These are phyloP conservation scores for Borealophlyctis nickersoniae DNA, from an alignment of 192 early-diverging fungal genomes.

Conservation along the genomic window DNA sequence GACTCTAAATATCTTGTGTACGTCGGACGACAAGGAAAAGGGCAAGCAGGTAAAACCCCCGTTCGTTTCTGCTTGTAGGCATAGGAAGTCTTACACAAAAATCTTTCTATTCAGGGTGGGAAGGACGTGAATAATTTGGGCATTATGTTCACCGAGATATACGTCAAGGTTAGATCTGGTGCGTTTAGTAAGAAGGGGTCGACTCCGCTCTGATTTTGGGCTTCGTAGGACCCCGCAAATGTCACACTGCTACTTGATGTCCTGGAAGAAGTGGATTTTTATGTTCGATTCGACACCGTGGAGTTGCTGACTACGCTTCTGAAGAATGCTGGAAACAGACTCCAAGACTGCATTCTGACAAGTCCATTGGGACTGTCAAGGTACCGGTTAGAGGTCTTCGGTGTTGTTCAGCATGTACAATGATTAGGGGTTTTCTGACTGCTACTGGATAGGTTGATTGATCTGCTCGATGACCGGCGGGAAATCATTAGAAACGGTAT, in stretches of 20 bases:
- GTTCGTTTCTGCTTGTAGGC: neutral
- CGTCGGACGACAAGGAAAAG: too few species aligned
- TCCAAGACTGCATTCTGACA: conserved; percentile 85
- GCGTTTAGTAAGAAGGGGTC: neutral
- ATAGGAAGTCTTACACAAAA: neutral
- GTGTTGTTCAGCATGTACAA: too few species aligned
- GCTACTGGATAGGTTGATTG: conserved; percentile 85
- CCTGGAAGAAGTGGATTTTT: conserved; percentile 89
- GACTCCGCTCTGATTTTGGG: neutral
- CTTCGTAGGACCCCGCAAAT: conserved; percentile 47
- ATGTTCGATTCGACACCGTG: conserved; percentile 87
- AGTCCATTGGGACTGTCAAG: conserved; percentile 59
- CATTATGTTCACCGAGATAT: conserved; percentile 45
- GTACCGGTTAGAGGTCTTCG: too few species aligned
- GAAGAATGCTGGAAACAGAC: conserved; percentile 48
- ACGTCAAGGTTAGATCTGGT: conserved; percentile 34
- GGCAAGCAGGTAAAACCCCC: conserved; percentile 6
- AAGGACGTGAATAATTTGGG: conserved; percentile 36
- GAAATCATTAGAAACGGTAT: conserved; percentile 95
- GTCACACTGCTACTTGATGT: conserved; percentile 82
- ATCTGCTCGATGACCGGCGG: conserved; percentile 85
- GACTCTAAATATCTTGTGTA: conserved; percentile 76
- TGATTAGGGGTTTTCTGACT: too few species aligned
- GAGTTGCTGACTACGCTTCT: conserved; percentile 80
- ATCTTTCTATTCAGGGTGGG: neutral